phyloP scores from a whole-genome alignment of 75 land plant genomes.

The Chamaecyparis obtusa region DNA sequence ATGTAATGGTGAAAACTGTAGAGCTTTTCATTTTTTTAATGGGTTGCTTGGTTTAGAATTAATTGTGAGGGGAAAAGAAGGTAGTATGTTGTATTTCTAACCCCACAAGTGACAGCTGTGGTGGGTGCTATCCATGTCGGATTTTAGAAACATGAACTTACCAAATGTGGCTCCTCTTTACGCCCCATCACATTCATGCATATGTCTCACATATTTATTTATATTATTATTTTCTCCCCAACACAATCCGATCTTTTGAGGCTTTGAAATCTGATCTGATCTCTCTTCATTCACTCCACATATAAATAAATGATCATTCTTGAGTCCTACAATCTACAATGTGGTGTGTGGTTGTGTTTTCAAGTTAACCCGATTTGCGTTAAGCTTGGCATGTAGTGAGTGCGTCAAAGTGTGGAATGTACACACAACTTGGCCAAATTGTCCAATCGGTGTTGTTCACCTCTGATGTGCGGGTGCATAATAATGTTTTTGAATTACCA shows the following conservation, averaged over 20 bases:
- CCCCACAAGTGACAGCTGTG: not conserved
- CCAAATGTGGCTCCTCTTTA: not conserved
- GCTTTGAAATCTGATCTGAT: not conserved
- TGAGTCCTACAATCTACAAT: not conserved
- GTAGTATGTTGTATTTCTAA: no score
- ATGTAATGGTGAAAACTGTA: no score
- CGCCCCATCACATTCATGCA: not conserved
- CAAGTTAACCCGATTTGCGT: not conserved
- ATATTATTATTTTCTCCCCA: not conserved
- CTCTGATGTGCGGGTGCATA: not conserved
- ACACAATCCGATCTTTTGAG: not conserved
- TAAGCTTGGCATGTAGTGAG: not conserved
- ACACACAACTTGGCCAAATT: not conserved
- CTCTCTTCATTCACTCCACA: not conserved
- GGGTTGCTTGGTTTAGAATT: no score
- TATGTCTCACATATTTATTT: not conserved
- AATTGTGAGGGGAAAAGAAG: no score
- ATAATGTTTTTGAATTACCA: no score
- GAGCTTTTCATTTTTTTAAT: no score
- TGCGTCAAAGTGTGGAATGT: not conserved
- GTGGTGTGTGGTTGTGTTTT: not conserved
- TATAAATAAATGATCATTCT: not conserved
- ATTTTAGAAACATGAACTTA: not conserved
- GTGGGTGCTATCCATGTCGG: conserved; percentile 5
- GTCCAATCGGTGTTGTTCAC: not conserved